Evolutionary conservation across 352 stramenopile species (phyloP), one percentile per base, ranked within the genome.

Genomic region (Phytopythium litorale): DNA sequence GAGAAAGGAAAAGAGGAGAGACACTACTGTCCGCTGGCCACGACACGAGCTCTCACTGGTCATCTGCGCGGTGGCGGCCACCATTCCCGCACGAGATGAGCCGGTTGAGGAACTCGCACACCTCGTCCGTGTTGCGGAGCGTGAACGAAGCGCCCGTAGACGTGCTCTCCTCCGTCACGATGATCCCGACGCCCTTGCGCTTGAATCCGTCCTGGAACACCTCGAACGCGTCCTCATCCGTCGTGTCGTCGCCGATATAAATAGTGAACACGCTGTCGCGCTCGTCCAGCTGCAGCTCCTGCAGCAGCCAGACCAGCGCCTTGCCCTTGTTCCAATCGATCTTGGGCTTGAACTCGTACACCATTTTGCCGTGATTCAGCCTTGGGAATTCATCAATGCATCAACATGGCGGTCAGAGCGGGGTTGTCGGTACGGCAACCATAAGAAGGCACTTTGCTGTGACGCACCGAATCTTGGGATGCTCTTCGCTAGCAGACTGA

Each of bases 271-370:
- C 81, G 13, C 92, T 73, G 33, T 92, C 79, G 35, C 76, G 64
- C 55, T 88, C 65, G 60, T 92, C 84, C 28, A 94, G 65, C 1
- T 75, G 81, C 12, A 96, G 73, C 35, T 79, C 73, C 52, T 94
- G 66, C 59, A 97, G 67, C 45, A 96, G 71, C 89, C 88, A 97
- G 33, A 94, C 58, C 35, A 97, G 75, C 53, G 87, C 88, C 65
- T 96, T 96, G 63, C 89, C 89, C 69, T 97, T 97, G 81, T 97
- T 89, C 89, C 89, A 97, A 56, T 94, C 81, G 28, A 97, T 92
- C 68, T 96, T 93, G 9, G 89, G 89, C 65, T 94, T 95, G 66
- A 89, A 93, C 62, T 97, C 89, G 64, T 83, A 96, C 16, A 97
- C 89, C 87, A 94, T 92, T 66, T 96, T 96, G 56, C 88, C 88